Conservation (phyloP, 140 eudicot species). For the Ambrosia hybrid region DNA sequence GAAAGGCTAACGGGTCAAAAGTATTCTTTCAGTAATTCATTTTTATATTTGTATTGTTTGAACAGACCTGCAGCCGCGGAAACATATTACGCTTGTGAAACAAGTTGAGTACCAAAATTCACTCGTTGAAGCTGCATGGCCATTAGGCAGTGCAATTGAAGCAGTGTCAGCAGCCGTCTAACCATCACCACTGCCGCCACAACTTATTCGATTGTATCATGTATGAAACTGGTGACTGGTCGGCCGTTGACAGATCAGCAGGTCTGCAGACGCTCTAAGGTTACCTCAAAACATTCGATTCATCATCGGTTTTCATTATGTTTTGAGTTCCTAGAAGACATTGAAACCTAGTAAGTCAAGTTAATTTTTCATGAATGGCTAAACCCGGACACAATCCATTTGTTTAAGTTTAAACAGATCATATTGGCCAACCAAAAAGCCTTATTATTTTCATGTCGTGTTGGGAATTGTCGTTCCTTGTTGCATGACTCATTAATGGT, state of each 20-base stretch:
- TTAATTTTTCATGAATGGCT: background rate
- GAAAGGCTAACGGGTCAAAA: background rate
- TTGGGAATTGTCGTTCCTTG: too few relatives aligned
- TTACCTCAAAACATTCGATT: constrained; percentile 20
- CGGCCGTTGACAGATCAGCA: constrained; percentile 1
- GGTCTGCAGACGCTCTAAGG: constrained; percentile 25
- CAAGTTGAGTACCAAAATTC: constrained; percentile 65
- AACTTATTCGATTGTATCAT: background rate
- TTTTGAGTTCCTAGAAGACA: background rate
- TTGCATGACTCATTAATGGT: too few relatives aligned
- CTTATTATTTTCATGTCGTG: too few relatives aligned
- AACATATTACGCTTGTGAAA: constrained; percentile 81
- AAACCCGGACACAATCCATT: too few relatives aligned
- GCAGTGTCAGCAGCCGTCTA: constrained; percentile 48
- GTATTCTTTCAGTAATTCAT: too few relatives aligned
- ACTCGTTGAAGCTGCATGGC: constrained; percentile 96
- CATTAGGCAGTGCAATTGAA: constrained; percentile 95
- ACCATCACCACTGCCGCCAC: background rate
- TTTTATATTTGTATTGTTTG: constrained; percentile 4
- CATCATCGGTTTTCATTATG: background rate
- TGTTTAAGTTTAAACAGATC: too few relatives aligned
- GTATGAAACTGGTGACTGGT: constrained; percentile 10
- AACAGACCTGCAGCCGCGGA: constrained; percentile 74
- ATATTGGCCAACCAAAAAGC: too few relatives aligned
- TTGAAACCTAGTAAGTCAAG: background rate